Conservation (phyloP, 305 asterid genomes). For the Solanum hybrid region DNA sequence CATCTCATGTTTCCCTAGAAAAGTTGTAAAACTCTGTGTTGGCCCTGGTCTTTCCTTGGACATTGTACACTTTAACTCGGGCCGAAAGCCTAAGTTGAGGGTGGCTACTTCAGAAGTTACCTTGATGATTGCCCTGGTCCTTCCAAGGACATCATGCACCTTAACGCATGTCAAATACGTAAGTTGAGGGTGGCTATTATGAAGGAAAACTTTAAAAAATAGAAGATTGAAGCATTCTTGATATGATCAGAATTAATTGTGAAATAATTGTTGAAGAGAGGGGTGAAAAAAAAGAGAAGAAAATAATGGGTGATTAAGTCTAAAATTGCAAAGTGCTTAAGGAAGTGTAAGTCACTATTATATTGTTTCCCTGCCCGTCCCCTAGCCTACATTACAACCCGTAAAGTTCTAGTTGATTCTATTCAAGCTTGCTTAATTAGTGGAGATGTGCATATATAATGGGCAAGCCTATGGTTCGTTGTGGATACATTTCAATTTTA, state of each 20-base stretch:
- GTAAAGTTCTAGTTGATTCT: not conserved
- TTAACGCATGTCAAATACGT: not conserved
- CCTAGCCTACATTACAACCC: not conserved
- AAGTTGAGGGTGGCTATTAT: no score
- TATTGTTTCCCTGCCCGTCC: not conserved
- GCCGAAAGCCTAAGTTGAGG: no score
- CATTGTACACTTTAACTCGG: no score
- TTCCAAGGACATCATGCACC: no score
- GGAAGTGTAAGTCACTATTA: not conserved
- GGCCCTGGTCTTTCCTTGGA: no score
- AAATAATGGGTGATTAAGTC: not conserved
- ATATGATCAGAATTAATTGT: no score
- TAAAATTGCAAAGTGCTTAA: not conserved
- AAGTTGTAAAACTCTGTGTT: no score
- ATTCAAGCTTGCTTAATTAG: not conserved
- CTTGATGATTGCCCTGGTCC: no score
- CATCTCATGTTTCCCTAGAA: no score
- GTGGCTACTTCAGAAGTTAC: no score
- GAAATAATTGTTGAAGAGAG: not conserved
- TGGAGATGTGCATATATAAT: not conserved
- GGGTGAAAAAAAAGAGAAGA: not conserved
- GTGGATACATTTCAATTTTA: no score
- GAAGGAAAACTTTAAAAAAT: no score
- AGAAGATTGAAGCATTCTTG: not conserved
- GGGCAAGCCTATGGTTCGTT: not conserved